Percentiles rank a stretch among this genome's conserved stretches.
These are phyloP conservation scores for Plasmodium gonderi DNA, from an alignment of 169 alveolate genomes.

Conservation along the genomic window DNA sequence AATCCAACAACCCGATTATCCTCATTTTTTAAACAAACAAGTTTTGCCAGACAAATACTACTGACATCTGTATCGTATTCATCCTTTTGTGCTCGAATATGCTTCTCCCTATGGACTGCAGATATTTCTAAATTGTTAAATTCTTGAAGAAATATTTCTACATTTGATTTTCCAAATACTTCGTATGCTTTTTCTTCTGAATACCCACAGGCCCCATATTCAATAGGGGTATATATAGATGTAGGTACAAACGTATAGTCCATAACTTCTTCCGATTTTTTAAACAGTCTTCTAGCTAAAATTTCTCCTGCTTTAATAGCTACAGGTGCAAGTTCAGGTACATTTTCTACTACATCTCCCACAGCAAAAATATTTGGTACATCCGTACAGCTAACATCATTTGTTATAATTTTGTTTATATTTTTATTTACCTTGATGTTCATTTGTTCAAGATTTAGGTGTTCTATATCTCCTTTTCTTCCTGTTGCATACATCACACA, in stretches of 20 bases:
- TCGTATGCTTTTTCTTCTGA: slow-evolving; percentile 91
- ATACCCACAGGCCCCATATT: slow-evolving; percentile 96
- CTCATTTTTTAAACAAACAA: slow-evolving; percentile 91
- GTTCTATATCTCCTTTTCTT: slow-evolving; percentile 92
- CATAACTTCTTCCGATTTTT: slow-evolving; percentile 82
- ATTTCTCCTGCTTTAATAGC: slow-evolving; percentile 97
- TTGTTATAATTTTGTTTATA: slow-evolving; percentile 89
- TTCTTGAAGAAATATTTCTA: slow-evolving; percentile 91
- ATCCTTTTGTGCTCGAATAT: slow-evolving; percentile 74
- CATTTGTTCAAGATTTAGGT: slow-evolving; percentile 78
- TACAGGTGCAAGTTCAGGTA: slow-evolving; percentile 97
- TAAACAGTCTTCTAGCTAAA: slow-evolving; percentile 95
- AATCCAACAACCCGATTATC: slow-evolving; percentile 94
- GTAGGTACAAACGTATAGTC: slow-evolving; percentile 91
- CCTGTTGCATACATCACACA: slow-evolving; percentile 98
- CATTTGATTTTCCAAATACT: slow-evolving; percentile 85
- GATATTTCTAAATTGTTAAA: slow-evolving; percentile 92
- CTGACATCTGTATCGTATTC: slow-evolving; percentile 86
- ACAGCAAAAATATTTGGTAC: slow-evolving; percentile 92
- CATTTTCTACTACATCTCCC: slow-evolving; percentile 95
- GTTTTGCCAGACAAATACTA: slow-evolving; percentile 92
- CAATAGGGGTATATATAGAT: slow-evolving; percentile 98
- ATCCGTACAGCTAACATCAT: slow-evolving; percentile 92
- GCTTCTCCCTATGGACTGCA: slow-evolving; percentile 86
- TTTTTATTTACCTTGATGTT: slow-evolving; percentile 76